Base-by-base conservation (phyloP, 352 stramenopile species). In the Pythium phragmitis region DNA sequence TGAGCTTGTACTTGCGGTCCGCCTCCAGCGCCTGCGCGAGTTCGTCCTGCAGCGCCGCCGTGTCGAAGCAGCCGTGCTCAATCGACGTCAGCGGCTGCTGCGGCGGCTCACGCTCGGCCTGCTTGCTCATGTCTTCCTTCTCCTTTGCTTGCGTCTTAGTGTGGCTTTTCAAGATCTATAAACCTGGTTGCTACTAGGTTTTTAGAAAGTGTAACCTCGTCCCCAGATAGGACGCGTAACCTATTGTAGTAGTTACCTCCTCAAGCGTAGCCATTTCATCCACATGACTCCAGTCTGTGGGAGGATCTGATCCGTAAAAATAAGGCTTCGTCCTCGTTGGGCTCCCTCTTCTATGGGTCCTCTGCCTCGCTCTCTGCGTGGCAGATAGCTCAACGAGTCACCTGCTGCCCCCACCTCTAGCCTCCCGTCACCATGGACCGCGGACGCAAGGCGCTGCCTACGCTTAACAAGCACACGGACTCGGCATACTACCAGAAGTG, bases 391-490 rank as follows among this genome's bases (percentile, higher is more conserved):
- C 55, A 62, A 62, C 55, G 28, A 19, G 55, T 54, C 42, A 48
- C 41, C 3, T 58, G 28, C 48, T 53, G 49, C 42, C 33, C 54
- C 16, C 33, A 37, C 11, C 28, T 21, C n/a, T 26, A 46, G 21
- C 11, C 23, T 17, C 33, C 26, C 12, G n/a, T 14, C 34, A 41
- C 50, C 43, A 94, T 94, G 85, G 85, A 95, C 69, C 85, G 85
- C 37, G 85, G 87, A 67, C 82, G 87, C 55, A 93, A 93, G 76
- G 87, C 88, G 6, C 82, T 93, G 60, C 83, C 86, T 17, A 95
- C 85, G 53, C 78, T 95, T 17, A 94, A 96, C 76, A 93, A 92
- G 67, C 83, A 94, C 74, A 93, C 85, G 8, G 87, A 92, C 60
- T 80, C 78, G 61, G 89, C 89, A 67, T 94, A 90, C 72, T 94